Percentiles rank a stretch among this genome's conserved stretches.
These are phyloP conservation scores for Sclerotinia glacialis DNA, from an alignment of 2,329 filamentous ascomycete species.

Conservation along the genomic window DNA sequence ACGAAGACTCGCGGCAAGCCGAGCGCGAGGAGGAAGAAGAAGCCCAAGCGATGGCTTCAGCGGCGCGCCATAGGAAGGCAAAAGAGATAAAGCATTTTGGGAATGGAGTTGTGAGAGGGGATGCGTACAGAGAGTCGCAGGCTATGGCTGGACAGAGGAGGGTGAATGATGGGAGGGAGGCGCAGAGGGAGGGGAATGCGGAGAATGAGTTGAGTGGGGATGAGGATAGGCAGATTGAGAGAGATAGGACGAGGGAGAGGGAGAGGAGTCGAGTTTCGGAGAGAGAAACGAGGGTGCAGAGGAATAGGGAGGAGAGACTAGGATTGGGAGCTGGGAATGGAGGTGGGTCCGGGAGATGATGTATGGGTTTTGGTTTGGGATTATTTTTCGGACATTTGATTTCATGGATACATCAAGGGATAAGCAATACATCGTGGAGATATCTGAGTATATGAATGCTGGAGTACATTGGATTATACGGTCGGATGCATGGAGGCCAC, in stretches of 20 bases:
- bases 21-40: slow-evolving; percentile 31
- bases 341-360: slow-evolving; percentile 12
- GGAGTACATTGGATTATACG: slow-evolving; percentile 1
- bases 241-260: slow-evolving; percentile 28
- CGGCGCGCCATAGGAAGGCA: not conserved
- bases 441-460: not conserved
- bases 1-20: slow-evolving; percentile 55
- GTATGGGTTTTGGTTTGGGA: not conserved
- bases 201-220: slow-evolving; percentile 21
- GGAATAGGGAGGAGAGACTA: slow-evolving; percentile 40
- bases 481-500: not conserved
- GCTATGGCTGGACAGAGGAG: slow-evolving; percentile 23
- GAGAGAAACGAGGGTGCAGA: slow-evolving; percentile 35
- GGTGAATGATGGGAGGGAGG: slow-evolving; percentile 19
- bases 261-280: slow-evolving; percentile 26
- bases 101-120: not conserved
- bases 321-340: slow-evolving; percentile 35
- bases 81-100: not conserved
- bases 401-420: not conserved
- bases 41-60: not conserved
- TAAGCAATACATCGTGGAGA: not conserved
- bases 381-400: not conserved
- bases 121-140: not conserved
- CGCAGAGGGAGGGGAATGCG: not conserved
- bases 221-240: slow-evolving; percentile 24